A percentile compares a stretch with the other conserved stretches of the same genome.
Evolutionary conservation across 805 yeast genomes (phyloP).

Genomic region (Metschnikowia proteae): DNA sequence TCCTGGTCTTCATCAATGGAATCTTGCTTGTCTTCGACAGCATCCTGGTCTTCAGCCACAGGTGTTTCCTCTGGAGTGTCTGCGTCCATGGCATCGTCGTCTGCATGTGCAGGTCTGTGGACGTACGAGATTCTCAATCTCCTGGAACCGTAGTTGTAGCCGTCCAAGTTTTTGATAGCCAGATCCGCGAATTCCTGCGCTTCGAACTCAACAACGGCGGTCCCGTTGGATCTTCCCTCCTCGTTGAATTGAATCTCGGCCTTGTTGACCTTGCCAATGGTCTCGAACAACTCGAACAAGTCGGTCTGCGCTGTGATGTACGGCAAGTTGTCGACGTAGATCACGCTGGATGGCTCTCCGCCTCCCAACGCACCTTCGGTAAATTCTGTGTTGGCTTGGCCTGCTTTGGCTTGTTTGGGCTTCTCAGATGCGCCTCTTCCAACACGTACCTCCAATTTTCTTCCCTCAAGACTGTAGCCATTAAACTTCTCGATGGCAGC

Average conservation of each 20-base stretch:
- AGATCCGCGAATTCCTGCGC: conserved; percentile 62
- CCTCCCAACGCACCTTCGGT: conserved; percentile 64
- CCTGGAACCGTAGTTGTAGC: conserved; percentile 83
- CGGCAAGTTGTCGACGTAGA: conserved; percentile 78
- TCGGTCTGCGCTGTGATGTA: conserved; percentile 86
- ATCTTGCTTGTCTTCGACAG: not conserved
- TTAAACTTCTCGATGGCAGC: conserved; percentile 67
- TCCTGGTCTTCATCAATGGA: not conserved
- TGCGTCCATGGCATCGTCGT: not conserved
- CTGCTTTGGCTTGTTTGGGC: conserved; percentile 14
- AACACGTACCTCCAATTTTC: conserved; percentile 74
- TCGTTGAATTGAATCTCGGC: conserved; percentile 68
- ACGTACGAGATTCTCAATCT: conserved; percentile 69
- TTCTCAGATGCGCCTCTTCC: conserved; percentile 38
- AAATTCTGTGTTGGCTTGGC: conserved; percentile 48
- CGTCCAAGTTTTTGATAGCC: conserved; percentile 71
- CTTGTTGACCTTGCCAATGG: conserved; percentile 67
- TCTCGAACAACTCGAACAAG: conserved; percentile 77
- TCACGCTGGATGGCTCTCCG: conserved; percentile 45
- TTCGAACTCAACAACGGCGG: conserved; percentile 80
- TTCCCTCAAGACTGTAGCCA: conserved; percentile 70
- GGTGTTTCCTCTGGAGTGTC: conserved; percentile 2
- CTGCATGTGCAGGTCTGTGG: conserved; percentile 4
- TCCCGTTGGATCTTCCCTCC: conserved; percentile 70
- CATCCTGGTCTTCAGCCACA: not conserved